These are phyloP conservation scores for Coniochaeta sp. DNA, from an alignment of 2,329 filamentous ascomycete genomes.

Conservation along the genomic window DNA sequence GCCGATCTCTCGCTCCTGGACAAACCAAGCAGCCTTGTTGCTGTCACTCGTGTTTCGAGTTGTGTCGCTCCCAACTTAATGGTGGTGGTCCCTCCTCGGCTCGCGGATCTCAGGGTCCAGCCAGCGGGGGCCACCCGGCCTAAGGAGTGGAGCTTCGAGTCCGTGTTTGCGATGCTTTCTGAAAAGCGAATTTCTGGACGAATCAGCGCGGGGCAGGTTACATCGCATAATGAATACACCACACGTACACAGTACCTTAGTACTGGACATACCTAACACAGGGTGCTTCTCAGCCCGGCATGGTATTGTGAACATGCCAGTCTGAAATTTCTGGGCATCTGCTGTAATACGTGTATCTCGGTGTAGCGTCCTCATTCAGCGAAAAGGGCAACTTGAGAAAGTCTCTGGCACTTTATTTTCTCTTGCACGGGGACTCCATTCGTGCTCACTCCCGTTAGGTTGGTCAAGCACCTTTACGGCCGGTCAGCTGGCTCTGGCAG, in stretches of 20 bases:
- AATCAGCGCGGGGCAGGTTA: neutral
- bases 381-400: neutral
- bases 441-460: neutral
- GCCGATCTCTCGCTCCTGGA: neutral
- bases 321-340: too few species aligned
- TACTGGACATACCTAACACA: neutral
- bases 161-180: too few species aligned
- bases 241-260: neutral
- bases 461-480: too few species aligned
- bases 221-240: neutral
- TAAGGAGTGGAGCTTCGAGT: neutral
- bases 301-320: neutral
- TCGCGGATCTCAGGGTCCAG: neutral
- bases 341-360: neutral
- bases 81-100: neutral
- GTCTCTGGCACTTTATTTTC: neutral
- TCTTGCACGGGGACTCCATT: neutral
- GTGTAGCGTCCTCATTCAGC: neutral
- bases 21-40: neutral
- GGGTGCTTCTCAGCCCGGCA: neutral
- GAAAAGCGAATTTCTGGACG: neutral
- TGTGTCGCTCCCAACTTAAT: neutral
- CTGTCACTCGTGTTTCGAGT: neutral
- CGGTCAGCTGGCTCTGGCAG: too few species aligned
- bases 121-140: neutral